Percentiles rank a stretch among this genome's conserved stretches.
These are phyloP conservation scores for Mucor velutinosus DNA, from an alignment of 371 early-diverging fungal species.

Conservation along the genomic window DNA sequence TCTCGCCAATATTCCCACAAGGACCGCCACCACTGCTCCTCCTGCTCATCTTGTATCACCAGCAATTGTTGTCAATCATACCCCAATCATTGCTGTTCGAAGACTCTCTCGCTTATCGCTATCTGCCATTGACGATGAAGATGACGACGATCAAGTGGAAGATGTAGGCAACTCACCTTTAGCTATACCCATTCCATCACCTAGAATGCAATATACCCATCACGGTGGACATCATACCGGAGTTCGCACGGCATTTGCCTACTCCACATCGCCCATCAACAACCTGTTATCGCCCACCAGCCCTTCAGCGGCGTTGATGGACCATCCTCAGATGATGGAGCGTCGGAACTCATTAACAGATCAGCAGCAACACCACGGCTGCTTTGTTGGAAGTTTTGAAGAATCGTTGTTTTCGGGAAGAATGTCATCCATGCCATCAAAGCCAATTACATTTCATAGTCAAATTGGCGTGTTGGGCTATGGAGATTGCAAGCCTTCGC, in stretches of 20 bases:
- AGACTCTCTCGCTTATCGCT: slow-evolving; percentile 43
- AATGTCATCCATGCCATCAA: slow-evolving; percentile 80
- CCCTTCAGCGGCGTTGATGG: not conserved
- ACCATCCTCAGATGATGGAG: not conserved
- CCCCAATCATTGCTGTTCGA: slow-evolving; percentile 25
- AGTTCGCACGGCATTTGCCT: slow-evolving; percentile 24
- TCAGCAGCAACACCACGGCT: slow-evolving; percentile 10
- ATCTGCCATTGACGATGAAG: slow-evolving; percentile 40
- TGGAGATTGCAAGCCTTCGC: slow-evolving; percentile 60
- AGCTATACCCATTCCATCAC: slow-evolving; percentile 35
- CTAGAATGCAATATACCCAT: slow-evolving; percentile 49
- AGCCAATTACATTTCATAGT: slow-evolving; percentile 72
- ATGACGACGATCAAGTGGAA: not conserved
- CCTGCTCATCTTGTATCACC: not conserved
- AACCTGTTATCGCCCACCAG: slow-evolving; percentile 1
- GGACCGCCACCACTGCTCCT: not conserved
- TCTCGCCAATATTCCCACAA: slow-evolving; percentile 1
- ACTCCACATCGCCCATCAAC: slow-evolving; percentile 38
- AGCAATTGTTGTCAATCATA: not conserved
- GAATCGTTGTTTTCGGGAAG: slow-evolving; percentile 82
- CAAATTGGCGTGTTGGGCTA: slow-evolving; percentile 76
- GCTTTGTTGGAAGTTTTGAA: slow-evolving; percentile 78
- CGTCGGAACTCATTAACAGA: slow-evolving; percentile 24
- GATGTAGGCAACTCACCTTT: not conserved
- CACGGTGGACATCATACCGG: slow-evolving; percentile 8